Evolutionary conservation across 306 rosid species (phyloP).

Genomic region (Prunus padus): DNA sequence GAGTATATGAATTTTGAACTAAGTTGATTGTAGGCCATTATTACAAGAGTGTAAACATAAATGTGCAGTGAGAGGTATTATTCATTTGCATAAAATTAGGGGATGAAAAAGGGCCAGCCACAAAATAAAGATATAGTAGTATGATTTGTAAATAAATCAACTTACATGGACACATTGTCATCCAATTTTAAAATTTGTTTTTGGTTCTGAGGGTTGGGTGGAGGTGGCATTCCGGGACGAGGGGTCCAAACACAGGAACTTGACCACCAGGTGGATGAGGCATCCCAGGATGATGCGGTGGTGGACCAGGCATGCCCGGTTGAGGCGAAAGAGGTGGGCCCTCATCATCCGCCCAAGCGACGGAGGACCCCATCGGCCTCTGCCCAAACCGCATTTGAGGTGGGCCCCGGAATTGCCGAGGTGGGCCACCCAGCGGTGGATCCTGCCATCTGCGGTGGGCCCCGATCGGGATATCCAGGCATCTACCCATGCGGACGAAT

Average conservation of each 20-base stretch:
- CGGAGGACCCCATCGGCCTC: constrained; percentile 97
- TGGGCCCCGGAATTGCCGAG: constrained; percentile 48
- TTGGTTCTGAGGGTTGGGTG: constrained; percentile 21
- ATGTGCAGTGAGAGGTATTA: too few species aligned
- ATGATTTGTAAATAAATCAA: too few species aligned
- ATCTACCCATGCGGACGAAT: constrained; percentile 77
- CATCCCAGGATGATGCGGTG: constrained; percentile 83
- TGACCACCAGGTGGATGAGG: constrained; percentile 87
- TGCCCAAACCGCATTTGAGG: constrained; percentile 76
- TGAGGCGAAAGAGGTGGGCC: constrained; percentile 82
- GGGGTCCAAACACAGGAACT: constrained; percentile 86
- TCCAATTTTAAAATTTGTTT: too few species aligned
- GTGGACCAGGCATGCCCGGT: constrained; percentile 88
- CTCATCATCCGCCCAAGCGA: constrained; percentile 95
- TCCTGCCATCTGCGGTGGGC: constrained; percentile 58
- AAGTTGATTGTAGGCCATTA: too few species aligned
- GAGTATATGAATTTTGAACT: too few species aligned
- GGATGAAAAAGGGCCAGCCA: too few species aligned
- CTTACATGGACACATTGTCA: too few species aligned
- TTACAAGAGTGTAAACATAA: too few species aligned
- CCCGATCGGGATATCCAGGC: constrained; percentile 63
- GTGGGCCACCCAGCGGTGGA: constrained; percentile 71
- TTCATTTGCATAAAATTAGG: too few species aligned
- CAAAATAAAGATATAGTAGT: too few species aligned
- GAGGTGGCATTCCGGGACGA: constrained; percentile 33